Evolutionary conservation across 768 basidiomycete species (phyloP).

Genomic region (Pholiota molesta): DNA sequence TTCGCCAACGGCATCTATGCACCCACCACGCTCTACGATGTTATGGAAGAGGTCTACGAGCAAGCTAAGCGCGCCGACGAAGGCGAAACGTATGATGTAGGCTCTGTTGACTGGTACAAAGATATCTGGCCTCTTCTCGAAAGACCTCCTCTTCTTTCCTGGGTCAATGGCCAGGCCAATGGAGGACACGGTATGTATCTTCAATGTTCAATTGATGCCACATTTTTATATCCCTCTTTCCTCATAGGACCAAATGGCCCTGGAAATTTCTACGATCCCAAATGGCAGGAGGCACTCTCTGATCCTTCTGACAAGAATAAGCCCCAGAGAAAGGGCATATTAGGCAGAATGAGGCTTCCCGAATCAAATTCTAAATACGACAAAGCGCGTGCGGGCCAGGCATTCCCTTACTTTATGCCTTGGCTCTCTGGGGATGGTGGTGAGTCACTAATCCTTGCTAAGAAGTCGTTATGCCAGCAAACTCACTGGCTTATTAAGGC

Average conservation of each 20-base stretch:
- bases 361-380: constrained; percentile 16
- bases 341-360: constrained; percentile 20
- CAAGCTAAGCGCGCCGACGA: constrained; percentile 8
- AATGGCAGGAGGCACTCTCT: constrained; percentile 14
- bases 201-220: constrained; percentile 6
- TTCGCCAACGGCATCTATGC: constrained; percentile 31
- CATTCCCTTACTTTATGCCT: constrained; percentile 33
- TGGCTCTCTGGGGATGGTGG: constrained; percentile 34
- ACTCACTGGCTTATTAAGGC: not conserved
- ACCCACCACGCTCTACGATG: constrained; percentile 33
- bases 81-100: constrained; percentile 12
- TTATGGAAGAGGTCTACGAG: constrained; percentile 33
- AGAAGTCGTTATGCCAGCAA: not conserved
- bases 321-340: constrained; percentile 13
- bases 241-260: constrained; percentile 15
- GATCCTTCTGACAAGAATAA: constrained; percentile 4
- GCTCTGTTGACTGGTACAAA: constrained; percentile 25
- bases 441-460: constrained; percentile 3
- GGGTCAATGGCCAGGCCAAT: constrained; percentile 30
- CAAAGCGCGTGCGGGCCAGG: constrained; percentile 17
- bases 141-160: constrained; percentile 26
- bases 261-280: constrained; percentile 20
- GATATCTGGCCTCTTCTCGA: constrained; percentile 34
- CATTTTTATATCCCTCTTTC: not conserved
- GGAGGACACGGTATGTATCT: constrained; percentile 31